These are phyloP conservation scores for Sporisorium scitamineum DNA, from an alignment of 1,284 basidiomycete genomes.

Conservation along the genomic window DNA sequence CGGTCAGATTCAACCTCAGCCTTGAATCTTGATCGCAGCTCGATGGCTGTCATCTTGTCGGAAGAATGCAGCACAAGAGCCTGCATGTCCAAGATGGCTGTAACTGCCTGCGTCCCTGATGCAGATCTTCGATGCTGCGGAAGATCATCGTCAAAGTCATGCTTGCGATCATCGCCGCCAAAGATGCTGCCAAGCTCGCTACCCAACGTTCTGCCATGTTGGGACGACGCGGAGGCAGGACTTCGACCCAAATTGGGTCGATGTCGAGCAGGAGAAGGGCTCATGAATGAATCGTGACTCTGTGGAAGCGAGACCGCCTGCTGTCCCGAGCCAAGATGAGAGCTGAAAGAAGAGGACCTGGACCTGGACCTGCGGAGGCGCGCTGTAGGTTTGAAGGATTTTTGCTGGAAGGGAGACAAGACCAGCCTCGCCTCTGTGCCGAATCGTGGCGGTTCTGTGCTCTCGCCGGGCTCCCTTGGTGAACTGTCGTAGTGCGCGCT, in stretches of 20 bases:
- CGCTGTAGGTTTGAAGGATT: slow-evolving; percentile 22
- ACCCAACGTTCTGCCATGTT: slow-evolving; percentile 47
- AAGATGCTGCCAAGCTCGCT: slow-evolving; percentile 64
- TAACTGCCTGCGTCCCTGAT: neutral
- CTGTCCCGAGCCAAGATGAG: neutral
- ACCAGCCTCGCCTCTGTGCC: neutral
- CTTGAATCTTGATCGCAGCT: slow-evolving; percentile 3
- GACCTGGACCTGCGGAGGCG: slow-evolving; percentile 33
- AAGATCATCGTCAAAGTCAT: slow-evolving; percentile 43
- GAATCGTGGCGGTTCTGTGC: neutral
- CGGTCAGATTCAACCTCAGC: slow-evolving; percentile 20
- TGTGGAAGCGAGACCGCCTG: neutral
- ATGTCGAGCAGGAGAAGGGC: slow-evolving; percentile 3
- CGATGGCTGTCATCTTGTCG: neutral
- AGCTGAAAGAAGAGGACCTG: slow-evolving; percentile 31
- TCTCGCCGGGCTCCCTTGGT: neutral
- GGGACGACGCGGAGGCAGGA: slow-evolving; percentile 18
- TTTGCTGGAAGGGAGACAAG: slow-evolving; percentile 19
- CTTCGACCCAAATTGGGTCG: slow-evolving; percentile 6
- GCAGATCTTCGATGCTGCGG: slow-evolving; percentile 29
- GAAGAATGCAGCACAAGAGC: slow-evolving; percentile 19
- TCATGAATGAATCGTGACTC: slow-evolving; percentile 21
- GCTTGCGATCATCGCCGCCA: slow-evolving; percentile 50
- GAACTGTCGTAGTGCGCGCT: neutral
- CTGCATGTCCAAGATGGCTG: neutral